Evolutionary conservation across 73 alveolate species (phyloP).

Genomic region (Tetrahymena malaccensis): DNA sequence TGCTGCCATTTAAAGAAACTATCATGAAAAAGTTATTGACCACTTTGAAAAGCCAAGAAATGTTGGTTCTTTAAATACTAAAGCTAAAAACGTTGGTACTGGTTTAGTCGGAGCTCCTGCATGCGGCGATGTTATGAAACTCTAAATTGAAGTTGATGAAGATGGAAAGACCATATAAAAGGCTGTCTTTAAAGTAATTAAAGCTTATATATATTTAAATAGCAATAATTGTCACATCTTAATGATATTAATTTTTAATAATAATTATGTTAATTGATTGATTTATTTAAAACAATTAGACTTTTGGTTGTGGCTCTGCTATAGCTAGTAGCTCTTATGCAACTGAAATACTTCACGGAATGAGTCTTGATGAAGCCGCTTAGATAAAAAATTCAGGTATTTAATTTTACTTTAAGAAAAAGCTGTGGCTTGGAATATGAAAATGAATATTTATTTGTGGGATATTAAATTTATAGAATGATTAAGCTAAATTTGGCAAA

Average conservation of each 20-base stretch:
- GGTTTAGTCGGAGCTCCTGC: slow-evolving; percentile 97
- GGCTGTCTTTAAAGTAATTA: slow-evolving; percentile 78
- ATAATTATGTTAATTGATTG: too few species aligned
- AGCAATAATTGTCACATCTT: too few species aligned
- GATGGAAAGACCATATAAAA: slow-evolving; percentile 79
- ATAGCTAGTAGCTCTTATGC: slow-evolving; percentile 89
- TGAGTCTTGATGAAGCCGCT: slow-evolving; percentile 75
- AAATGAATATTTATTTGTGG: not conserved
- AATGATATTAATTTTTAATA: too few species aligned
- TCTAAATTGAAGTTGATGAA: slow-evolving; percentile 73
- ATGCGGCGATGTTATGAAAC: slow-evolving; percentile 95
- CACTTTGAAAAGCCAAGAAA: slow-evolving; percentile 86
- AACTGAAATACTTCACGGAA: slow-evolving; percentile 79
- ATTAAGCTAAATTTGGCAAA: not conserved
- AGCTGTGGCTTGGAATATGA: not conserved
- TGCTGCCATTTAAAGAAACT: not conserved
- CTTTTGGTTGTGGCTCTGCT: slow-evolving; percentile 96
- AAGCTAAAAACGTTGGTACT: slow-evolving; percentile 78
- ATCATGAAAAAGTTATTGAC: slow-evolving; percentile 78
- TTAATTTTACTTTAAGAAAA: not conserved
- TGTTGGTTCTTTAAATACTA: slow-evolving; percentile 74
- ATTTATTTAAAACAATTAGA: not conserved
- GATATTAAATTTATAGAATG: not conserved
- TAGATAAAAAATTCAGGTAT: slow-evolving; percentile 58
- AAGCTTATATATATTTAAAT: too few species aligned